Evolutionary conservation across 1,284 basidiomycete genomes (phyloP).

Genomic region (Phylloporus sp.): DNA sequence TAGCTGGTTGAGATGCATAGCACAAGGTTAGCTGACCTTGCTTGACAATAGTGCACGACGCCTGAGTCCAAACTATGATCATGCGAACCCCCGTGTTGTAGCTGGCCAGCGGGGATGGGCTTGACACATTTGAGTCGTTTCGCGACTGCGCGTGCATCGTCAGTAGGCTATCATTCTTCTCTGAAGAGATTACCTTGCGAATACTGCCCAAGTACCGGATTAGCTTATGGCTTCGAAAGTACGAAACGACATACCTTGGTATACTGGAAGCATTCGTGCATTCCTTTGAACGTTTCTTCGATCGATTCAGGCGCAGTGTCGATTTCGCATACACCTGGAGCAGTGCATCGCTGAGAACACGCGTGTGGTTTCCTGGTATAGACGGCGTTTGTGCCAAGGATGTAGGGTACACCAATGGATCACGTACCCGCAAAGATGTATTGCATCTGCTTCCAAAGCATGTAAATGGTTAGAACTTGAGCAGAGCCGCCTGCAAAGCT

Average conservation of each 20-base stretch:
- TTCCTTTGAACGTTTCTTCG: slow-evolving; percentile 59
- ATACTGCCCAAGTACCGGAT: slow-evolving; percentile 25
- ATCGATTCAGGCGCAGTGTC: slow-evolving; percentile 61
- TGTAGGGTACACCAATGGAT: slow-evolving; percentile 33
- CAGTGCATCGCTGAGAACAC: slow-evolving; percentile 53
- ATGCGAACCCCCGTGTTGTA: slow-evolving; percentile 55
- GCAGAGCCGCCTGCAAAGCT: slow-evolving; percentile 60
- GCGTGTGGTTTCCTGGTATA: slow-evolving; percentile 53
- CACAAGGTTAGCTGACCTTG: slow-evolving; percentile 41
- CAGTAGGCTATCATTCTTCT: background rate
- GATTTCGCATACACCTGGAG: slow-evolving; percentile 60
- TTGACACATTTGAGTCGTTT: slow-evolving; percentile 59
- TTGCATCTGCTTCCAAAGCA: slow-evolving; percentile 46
- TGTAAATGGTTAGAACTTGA: slow-evolving; percentile 58
- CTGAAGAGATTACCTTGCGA: slow-evolving; percentile 27
- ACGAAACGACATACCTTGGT: slow-evolving; percentile 46
- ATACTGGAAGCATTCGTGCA: slow-evolving; percentile 53
- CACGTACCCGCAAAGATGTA: slow-evolving; percentile 65
- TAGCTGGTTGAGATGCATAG: background rate
- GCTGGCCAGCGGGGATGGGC: slow-evolving; percentile 49
- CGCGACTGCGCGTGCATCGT: slow-evolving; percentile 44
- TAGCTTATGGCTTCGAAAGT: background rate
- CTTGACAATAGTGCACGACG: slow-evolving; percentile 59
- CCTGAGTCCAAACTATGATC: slow-evolving; percentile 51
- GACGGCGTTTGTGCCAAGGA: background rate